Conservation (phyloP, 106 monocot species). For the Cymbidium sinense region DNA sequence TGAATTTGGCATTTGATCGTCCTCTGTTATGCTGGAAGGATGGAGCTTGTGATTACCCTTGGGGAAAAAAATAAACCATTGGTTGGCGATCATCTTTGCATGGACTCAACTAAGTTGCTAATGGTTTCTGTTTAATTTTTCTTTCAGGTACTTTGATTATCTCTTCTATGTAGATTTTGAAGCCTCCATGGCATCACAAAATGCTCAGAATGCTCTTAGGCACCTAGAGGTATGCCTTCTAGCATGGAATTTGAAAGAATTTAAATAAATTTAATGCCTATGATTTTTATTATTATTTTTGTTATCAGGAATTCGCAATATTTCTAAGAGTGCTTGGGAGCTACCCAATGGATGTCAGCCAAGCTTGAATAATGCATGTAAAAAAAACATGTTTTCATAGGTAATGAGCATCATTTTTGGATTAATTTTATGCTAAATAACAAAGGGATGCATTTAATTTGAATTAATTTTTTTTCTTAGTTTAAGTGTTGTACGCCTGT, state of each 20-base stretch:
- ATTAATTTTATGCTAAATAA: not conserved
- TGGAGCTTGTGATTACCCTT: too few species aligned
- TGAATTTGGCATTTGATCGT: too few species aligned
- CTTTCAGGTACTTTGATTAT: slow-evolving; percentile 73
- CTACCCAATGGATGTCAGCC: slow-evolving; percentile 66
- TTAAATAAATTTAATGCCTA: not conserved
- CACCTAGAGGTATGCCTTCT: slow-evolving; percentile 56
- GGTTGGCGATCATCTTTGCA: too few species aligned
- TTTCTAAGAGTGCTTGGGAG: slow-evolving; percentile 85
- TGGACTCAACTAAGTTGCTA: not conserved
- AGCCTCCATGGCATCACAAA: slow-evolving; percentile 79
- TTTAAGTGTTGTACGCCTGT: not conserved
- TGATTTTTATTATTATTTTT: not conserved
- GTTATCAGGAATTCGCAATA: slow-evolving; percentile 51
- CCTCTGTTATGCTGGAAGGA: too few species aligned
- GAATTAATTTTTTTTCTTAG: not conserved
- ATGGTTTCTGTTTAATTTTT: not conserved
- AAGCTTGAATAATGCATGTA: slow-evolving; percentile 19
- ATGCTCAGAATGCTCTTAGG: slow-evolving; percentile 86
- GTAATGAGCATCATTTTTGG: not conserved
- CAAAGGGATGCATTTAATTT: not conserved
- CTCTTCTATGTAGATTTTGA: slow-evolving; percentile 97
- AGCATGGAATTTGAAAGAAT: not conserved
- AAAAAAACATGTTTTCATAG: not conserved
- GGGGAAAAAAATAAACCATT: too few species aligned